Evolutionary conservation across 495 filamentous ascomycete species (phyloP).

Genomic region (Xanthoparmelia taractica): DNA sequence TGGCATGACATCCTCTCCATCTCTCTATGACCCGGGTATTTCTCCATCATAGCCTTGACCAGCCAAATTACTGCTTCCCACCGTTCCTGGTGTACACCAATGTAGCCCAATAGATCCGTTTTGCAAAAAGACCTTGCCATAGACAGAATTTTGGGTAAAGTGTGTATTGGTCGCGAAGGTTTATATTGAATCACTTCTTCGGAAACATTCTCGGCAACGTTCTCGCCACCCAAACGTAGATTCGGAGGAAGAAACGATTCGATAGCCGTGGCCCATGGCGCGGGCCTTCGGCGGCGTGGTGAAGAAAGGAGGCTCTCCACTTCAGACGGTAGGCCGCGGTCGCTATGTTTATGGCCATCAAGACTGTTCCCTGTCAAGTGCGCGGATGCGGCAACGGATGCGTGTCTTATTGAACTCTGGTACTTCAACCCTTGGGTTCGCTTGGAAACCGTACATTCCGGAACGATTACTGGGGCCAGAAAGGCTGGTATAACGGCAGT

Average conservation of each 20-base stretch:
- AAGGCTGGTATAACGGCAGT: constrained; percentile 3
- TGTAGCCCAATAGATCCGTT: constrained; percentile 36
- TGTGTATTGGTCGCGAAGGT: constrained; percentile 19
- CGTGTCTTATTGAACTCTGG: background rate
- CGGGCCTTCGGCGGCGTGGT: constrained; percentile 19
- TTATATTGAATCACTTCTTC: constrained; percentile 19
- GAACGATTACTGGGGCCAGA: constrained; percentile 1
- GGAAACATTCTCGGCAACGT: background rate
- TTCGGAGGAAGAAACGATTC: constrained; percentile 38
- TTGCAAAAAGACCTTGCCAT: constrained; percentile 27
- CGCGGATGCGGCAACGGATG: constrained; percentile 5
- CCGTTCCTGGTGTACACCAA: constrained; percentile 38
- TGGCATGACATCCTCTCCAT: constrained; percentile 14
- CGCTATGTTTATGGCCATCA: background rate
- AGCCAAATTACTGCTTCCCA: constrained; percentile 40
- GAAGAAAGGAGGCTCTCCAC: constrained; percentile 8
- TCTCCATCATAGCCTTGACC: constrained; percentile 37
- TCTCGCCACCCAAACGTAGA: constrained; percentile 24
- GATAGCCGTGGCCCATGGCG: constrained; percentile 39
- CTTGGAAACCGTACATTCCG: background rate
- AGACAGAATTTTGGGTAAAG: constrained; percentile 27
- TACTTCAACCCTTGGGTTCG: background rate
- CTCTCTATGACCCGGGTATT: constrained; percentile 23
- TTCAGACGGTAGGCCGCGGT: constrained; percentile 3
- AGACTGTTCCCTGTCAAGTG: background rate